Evolutionary conservation across 306 rosid species (phyloP), one percentile per base, ranked within the genome.

Genomic region (Fagus sylvatica): DNA sequence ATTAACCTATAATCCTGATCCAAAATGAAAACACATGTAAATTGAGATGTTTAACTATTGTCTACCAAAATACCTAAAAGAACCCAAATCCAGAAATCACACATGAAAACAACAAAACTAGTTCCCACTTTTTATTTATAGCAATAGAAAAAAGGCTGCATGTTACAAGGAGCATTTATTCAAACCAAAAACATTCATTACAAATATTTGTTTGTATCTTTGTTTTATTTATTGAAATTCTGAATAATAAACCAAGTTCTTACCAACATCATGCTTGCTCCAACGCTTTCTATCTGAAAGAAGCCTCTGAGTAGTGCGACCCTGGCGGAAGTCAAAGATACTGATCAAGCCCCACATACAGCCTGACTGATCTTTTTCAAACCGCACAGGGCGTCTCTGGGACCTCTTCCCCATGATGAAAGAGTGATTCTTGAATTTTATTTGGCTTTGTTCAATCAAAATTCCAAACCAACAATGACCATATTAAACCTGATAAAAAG

Each of bases 281-380:
- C 88, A 86, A 73, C 82, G 89, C 73, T 89, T 96, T 86, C 64
- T 93, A 78, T 93, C 97, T 1, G 94, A 83, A 75, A 96, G 85
- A 87, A 91, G 54, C 89, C 93, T 96, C 81, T 87, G 83, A 75
- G 87, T 74, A 69, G 87, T 37, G 53, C 91, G 96, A 55, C 97
- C 96, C 28, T 88, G 93, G 84, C 99, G 97, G 79, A 96, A 93
- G 87, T 96, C 98, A 74, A 96, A 85, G 74, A 96, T 90, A 73
- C 93, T 91, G 46, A 96, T 96, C 78, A 96, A 90, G n/a, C 99
- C 96, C 98, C 96, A 93, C 94, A 96, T 96, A 74, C 99, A 96
- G 55, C 99, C 98, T 2, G 90, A 87, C 70, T 93, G 96, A 87
- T 93, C 96, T 87, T 85, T 93, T 87, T 90, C 97, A 81, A 85